Percentiles rank a stretch among this genome's conserved stretches.
Conservation (phyloP, 768 basidiomycete genomes). For the Tylopilus plumbeoviolaceoides region DNA sequence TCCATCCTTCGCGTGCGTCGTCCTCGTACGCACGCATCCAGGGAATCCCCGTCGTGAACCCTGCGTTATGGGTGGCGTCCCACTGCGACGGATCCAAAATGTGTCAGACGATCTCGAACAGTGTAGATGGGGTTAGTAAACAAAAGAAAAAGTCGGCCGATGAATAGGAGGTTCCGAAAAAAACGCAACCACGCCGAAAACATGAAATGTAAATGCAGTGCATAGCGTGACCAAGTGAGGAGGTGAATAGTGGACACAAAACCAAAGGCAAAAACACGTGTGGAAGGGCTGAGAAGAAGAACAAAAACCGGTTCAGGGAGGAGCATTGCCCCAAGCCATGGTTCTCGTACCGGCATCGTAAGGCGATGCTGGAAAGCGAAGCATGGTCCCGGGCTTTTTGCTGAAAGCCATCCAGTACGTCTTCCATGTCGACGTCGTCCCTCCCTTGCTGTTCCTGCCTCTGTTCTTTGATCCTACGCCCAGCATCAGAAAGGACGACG, state of each 20-base stretch:
- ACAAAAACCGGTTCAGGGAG: neutral
- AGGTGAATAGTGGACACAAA: neutral
- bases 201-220: neutral
- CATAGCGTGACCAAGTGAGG: neutral
- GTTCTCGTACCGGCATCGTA: neutral
- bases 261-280: neutral
- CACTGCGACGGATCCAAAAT: conserved; percentile 38
- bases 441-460: conserved; percentile 30
- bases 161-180: too few relatives aligned
- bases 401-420: conserved; percentile 53
- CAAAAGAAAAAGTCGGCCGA: neutral
- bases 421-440: conserved; percentile 54
- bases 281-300: neutral
- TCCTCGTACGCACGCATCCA: conserved; percentile 80
- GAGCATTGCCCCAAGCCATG: neutral
- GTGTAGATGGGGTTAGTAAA: neutral
- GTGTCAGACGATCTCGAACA: neutral
- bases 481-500: neutral
- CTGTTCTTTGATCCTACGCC: conserved; percentile 36
- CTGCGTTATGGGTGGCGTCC: conserved; percentile 50
- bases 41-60: conserved; percentile 60
- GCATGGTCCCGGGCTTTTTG: conserved; percentile 70
- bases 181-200: neutral
- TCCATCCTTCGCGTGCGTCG: conserved; percentile 47
- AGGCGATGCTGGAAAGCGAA: conserved; percentile 13